Conservation (phyloP, 2,329 filamentous ascomycete species). For the Coniochaeta hoffmannii region DNA sequence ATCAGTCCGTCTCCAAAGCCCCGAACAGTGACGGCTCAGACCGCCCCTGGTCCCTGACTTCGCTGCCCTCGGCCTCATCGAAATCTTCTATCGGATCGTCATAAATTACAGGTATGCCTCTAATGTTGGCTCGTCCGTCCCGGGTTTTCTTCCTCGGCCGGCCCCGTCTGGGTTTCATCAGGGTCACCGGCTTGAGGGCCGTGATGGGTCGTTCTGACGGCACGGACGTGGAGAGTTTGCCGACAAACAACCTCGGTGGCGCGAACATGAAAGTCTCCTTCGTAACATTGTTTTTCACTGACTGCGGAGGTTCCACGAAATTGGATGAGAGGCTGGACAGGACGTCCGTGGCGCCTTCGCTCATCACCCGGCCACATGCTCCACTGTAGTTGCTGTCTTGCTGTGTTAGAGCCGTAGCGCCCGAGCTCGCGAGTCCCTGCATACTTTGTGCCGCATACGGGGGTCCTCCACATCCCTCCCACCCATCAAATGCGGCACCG, state of each 20-base stretch:
- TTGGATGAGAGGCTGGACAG: background rate
- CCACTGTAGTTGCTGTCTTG: constrained; percentile 2
- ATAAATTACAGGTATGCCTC: constrained; percentile 19
- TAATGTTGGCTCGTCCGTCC: constrained; percentile 20
- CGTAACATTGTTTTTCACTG: constrained; percentile 7
- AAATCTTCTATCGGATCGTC: constrained; percentile 25
- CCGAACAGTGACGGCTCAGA: constrained; percentile 16
- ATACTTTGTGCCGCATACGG: background rate
- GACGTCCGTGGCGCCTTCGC: constrained; percentile 6
- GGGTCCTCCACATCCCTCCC: background rate
- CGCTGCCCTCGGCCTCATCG: constrained; percentile 11
- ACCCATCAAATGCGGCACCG: background rate
- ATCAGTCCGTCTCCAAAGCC: constrained; percentile 16
- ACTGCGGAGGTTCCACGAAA: constrained; percentile 9
- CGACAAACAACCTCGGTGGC: constrained; percentile 20
- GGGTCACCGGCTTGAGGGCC: constrained; percentile 4
- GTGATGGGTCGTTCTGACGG: background rate
- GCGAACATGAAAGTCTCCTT: constrained; percentile 17
- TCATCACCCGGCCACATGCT: background rate
- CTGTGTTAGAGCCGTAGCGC: background rate
- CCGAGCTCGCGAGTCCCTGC: background rate
- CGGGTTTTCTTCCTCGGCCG: constrained; percentile 11
- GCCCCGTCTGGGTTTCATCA: constrained; percentile 9
- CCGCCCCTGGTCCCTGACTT: constrained; percentile 1
- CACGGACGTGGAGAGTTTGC: constrained; percentile 13